Percentiles rank a stretch among this genome's conserved stretches.
Conservation (phyloP, 2,329 filamentous ascomycete species). For the Alternaria angustiovoidea region DNA sequence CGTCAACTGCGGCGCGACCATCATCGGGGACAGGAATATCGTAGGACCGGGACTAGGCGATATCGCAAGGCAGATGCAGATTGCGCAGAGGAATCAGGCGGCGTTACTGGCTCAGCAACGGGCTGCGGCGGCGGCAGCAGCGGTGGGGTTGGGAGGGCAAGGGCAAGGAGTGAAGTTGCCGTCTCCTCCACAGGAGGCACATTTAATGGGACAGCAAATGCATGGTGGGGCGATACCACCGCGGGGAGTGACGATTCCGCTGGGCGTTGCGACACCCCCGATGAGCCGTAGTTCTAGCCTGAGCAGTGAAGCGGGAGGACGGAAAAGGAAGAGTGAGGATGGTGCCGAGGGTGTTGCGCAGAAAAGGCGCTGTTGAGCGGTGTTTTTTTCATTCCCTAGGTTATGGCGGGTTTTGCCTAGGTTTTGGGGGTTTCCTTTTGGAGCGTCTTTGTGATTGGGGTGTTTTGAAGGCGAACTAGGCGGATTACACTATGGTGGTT, state of each 20-base stretch:
- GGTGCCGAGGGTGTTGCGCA: conserved; percentile 17
- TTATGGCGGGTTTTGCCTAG: too few species aligned
- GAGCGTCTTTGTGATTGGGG: background rate
- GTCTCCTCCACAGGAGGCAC: too few species aligned
- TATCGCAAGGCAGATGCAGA: conserved; percentile 45
- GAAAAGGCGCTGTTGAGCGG: conserved; percentile 31
- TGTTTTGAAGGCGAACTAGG: too few species aligned
- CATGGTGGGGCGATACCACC: too few species aligned
- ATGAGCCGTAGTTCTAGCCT: conserved; percentile 41
- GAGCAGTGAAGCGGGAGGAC: conserved; percentile 25
- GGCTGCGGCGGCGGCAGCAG: background rate
- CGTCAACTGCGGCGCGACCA: conserved; percentile 46
- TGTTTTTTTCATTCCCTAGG: too few species aligned
- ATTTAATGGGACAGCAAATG: too few species aligned
- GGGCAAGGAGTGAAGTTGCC: background rate
- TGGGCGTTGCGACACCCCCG: conserved; percentile 31
- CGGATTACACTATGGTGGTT: background rate
- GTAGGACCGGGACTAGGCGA: conserved; percentile 46
- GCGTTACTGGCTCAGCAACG: conserved; percentile 25
- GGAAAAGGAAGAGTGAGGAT: conserved; percentile 44
- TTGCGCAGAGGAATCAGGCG: conserved; percentile 37
- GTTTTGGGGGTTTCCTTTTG: too few species aligned
- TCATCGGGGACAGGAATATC: conserved; percentile 47
- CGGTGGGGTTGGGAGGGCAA: background rate
- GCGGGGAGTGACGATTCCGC: too few species aligned